These are phyloP conservation scores for Phytophthora ramorum DNA, from an alignment of 352 stramenopile genomes.

Conservation along the genomic window DNA sequence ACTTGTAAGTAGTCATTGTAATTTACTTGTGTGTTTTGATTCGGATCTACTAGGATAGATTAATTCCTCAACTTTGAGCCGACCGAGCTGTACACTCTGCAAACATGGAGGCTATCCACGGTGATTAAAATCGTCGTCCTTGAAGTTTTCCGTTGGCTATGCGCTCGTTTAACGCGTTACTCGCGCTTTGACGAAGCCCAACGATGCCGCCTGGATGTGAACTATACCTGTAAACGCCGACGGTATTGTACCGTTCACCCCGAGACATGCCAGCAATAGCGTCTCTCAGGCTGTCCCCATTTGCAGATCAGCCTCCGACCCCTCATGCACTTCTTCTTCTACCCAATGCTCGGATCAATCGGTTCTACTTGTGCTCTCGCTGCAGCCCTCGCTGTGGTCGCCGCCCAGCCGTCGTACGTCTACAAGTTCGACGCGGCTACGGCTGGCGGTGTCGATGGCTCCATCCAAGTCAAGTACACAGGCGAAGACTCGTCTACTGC, in stretches of 20 bases:
- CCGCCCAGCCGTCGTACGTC: conserved; percentile 35
- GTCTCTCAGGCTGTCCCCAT: conserved; percentile 3
- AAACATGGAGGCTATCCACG: not conserved
- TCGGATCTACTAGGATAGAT: no score
- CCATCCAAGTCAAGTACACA: conserved; percentile 48
- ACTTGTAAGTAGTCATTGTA: no score
- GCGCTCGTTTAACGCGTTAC: not conserved
- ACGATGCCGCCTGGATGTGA: not conserved
- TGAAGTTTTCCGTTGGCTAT: not conserved
- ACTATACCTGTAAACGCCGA: not conserved
- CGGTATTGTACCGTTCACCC: not conserved
- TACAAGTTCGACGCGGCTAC: conserved; percentile 52
- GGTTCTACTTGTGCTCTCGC: conserved; percentile 21
- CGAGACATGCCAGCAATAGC: no score
- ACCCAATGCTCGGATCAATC: conserved; percentile 14
- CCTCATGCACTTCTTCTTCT: conserved; percentile 3
- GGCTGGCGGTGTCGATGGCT: conserved; percentile 43
- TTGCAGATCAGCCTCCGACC: conserved; percentile 4
- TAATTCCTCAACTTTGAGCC: no score
- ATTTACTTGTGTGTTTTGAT: no score
- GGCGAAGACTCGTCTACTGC: conserved; percentile 31
- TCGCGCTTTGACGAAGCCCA: no score
- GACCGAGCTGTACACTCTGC: no score
- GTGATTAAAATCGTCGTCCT: not conserved
- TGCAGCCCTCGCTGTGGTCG: conserved; percentile 3